Conservation (phyloP, 106 monocot genomes). For the Dendrobium officinale region DNA sequence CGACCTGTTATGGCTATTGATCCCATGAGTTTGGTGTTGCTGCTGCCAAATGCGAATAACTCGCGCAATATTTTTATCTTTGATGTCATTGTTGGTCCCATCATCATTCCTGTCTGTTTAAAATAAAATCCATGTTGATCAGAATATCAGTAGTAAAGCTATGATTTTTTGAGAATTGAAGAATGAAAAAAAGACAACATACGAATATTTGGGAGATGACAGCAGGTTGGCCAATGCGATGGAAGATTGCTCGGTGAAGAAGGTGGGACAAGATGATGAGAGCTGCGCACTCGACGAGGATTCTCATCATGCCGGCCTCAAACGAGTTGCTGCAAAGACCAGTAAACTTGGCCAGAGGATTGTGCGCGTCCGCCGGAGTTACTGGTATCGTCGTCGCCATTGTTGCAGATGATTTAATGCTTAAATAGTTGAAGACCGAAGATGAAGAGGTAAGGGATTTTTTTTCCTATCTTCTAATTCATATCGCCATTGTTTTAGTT, state of each 20-base stretch:
- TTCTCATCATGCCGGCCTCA: not conserved
- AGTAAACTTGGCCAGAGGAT: not conserved
- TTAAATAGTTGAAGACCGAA: too few species aligned
- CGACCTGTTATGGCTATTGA: constrained; percentile 10
- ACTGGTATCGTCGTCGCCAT: not conserved
- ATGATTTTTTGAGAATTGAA: not conserved
- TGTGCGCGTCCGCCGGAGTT: not conserved
- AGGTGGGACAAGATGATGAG: constrained; percentile 11
- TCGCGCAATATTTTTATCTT: not conserved
- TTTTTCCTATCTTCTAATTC: not conserved
- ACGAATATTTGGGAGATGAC: constrained; percentile 32
- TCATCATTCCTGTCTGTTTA: constrained; percentile 36
- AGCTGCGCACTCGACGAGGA: constrained; percentile 5
- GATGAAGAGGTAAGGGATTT: too few species aligned
- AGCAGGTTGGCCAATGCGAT: constrained; percentile 20
- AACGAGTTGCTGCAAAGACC: not conserved
- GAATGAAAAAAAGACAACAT: not conserved
- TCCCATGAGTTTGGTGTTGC: not conserved
- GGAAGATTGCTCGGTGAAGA: constrained; percentile 19
- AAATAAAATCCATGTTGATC: not conserved
- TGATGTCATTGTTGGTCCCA: constrained; percentile 30
- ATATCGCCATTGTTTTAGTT: not conserved
- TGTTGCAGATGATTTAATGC: not conserved
- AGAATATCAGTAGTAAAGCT: not conserved
- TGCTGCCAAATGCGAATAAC: constrained; percentile 7